Conservation (phyloP, 345 rosid species). For the Acer negundo region DNA sequence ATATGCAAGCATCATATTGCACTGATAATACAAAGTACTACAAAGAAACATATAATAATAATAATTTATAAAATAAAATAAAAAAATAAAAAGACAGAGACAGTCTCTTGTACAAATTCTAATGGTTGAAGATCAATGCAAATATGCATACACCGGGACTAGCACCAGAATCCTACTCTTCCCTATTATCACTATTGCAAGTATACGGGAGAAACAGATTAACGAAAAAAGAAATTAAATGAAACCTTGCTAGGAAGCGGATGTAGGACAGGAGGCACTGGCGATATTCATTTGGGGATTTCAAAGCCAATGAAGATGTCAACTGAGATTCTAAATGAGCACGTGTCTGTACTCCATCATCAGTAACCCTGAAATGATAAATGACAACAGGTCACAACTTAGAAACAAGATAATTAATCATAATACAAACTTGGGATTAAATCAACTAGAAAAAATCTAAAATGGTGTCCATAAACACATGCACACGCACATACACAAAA, state of each 20-base stretch:
- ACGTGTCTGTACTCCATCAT: constrained; percentile 94
- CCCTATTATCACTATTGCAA: background rate
- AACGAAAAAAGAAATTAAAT: constrained; percentile 1
- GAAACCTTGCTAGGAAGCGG: constrained; percentile 88
- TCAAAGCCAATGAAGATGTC: constrained; percentile 82
- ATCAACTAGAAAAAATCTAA: background rate
- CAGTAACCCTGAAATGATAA: constrained; percentile 67
- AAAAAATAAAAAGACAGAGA: background rate
- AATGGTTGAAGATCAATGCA: background rate
- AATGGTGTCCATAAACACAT: background rate
- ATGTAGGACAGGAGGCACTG: constrained; percentile 93
- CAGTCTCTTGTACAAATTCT: background rate
- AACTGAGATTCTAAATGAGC: constrained; percentile 97
- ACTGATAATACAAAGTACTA: background rate
- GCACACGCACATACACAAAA: background rate
- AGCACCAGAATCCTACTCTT: background rate
- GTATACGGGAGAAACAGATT: background rate
- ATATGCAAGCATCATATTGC: constrained; percentile 9
- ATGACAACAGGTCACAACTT: constrained; percentile 9
- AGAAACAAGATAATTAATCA: background rate
- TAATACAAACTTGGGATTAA: background rate
- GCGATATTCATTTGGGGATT: constrained; percentile 86
- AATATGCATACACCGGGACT: background rate
- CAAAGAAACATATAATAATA: background rate
- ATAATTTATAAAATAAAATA: background rate